Evolutionary conservation across 306 rosid species (phyloP).

Genomic region (Fragaria nilgerrensis): DNA sequence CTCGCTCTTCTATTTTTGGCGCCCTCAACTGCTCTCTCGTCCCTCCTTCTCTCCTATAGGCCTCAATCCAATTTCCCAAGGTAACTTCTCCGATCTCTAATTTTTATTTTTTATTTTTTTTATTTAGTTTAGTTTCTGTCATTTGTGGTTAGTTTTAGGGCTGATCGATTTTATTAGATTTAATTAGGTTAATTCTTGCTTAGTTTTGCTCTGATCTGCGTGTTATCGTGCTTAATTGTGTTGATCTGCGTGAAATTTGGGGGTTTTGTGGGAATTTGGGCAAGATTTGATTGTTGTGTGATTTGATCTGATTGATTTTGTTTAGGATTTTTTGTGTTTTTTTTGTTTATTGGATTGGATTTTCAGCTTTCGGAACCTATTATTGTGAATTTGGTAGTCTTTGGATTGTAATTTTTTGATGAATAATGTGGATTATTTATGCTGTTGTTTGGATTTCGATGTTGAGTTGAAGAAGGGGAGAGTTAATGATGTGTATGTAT

Average conservation of each 20-base stretch:
- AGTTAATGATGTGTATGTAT: neutral
- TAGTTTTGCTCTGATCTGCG: neutral
- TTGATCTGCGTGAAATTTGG: neutral
- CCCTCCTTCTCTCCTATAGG: neutral
- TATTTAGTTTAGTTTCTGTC: neutral
- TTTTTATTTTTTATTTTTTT: neutral
- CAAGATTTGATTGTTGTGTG: neutral
- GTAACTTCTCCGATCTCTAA: neutral
- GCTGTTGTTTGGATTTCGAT: neutral
- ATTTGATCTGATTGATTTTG: neutral
- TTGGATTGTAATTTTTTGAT: neutral
- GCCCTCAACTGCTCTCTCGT: neutral
- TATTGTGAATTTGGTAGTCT: neutral
- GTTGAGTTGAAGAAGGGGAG: neutral
- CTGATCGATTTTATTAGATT: neutral
- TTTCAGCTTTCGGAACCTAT: neutral
- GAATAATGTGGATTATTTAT: neutral
- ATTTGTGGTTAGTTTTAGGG: neutral
- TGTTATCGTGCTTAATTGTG: neutral
- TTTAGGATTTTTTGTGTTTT: neutral
- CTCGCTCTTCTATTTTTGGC: neutral
- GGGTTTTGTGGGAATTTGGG: neutral
- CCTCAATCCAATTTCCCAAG: slow-evolving; percentile 5
- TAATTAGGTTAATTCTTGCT: neutral
- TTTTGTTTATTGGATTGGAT: neutral